These are phyloP conservation scores for Xylaria sp. DNA, from an alignment of 2,329 filamentous ascomycete genomes.

Conservation along the genomic window DNA sequence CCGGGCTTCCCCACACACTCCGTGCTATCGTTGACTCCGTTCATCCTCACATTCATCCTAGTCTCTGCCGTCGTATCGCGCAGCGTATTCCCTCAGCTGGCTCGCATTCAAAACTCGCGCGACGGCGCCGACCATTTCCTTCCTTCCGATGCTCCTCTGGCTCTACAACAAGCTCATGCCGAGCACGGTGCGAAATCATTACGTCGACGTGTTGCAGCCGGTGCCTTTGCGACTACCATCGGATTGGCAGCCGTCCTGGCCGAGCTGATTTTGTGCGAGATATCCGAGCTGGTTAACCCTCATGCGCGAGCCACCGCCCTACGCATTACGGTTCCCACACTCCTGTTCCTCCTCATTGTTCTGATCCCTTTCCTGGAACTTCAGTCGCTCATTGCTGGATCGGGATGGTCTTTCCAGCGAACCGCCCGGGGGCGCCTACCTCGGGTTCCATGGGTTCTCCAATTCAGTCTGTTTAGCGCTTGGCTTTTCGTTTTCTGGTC, in stretches of 20 bases:
- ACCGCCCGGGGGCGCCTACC: slow-evolving; percentile 62
- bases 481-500: slow-evolving; percentile 83
- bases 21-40: slow-evolving; percentile 67
- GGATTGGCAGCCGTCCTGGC: slow-evolving; percentile 78
- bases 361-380: slow-evolving; percentile 82
- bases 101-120: slow-evolving; percentile 55
- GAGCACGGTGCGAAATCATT: slow-evolving; percentile 61
- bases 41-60: slow-evolving; percentile 70
- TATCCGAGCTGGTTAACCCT: slow-evolving; percentile 74
- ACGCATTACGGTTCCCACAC: slow-evolving; percentile 69
- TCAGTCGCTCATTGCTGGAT: slow-evolving; percentile 63
- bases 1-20: slow-evolving; percentile 50
- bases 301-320: slow-evolving; percentile 71
- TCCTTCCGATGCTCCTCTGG: slow-evolving; percentile 65
- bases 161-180: slow-evolving; percentile 63
- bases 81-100: slow-evolving; percentile 75
- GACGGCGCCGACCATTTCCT: slow-evolving; percentile 67
- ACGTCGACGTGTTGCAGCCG: slow-evolving; percentile 59
- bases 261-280: slow-evolving; percentile 82
- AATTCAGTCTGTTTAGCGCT: slow-evolving; percentile 63
- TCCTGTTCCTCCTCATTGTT: slow-evolving; percentile 74
- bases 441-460: slow-evolving; percentile 67
- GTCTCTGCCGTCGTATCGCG: slow-evolving; percentile 68
- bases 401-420: slow-evolving; percentile 67
- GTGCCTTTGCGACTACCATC: slow-evolving; percentile 77